Conservation (phyloP, 2,329 filamentous ascomycete species). For the Uncinocarpus reesii region DNA sequence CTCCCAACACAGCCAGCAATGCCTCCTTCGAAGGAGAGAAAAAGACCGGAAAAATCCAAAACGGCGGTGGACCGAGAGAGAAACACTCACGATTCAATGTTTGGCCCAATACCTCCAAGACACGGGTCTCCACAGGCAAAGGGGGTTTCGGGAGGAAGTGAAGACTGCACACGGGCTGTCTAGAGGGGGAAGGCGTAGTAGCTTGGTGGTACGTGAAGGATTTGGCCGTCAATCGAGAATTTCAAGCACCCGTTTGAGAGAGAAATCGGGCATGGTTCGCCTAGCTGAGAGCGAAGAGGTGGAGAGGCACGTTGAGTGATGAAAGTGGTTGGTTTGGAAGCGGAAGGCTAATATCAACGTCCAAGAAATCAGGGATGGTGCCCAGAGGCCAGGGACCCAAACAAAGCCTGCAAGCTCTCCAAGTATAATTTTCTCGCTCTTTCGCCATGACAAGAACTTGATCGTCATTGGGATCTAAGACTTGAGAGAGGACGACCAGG, state of each 20-base stretch:
- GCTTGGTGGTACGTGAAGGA: neutral
- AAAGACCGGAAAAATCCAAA: neutral
- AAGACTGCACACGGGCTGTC: neutral
- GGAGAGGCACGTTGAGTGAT: too few relatives aligned
- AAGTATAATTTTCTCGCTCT: too few relatives aligned
- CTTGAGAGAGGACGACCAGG: too few relatives aligned
- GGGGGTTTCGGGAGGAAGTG: neutral
- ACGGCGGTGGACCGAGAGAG: neutral
- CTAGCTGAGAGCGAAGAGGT: too few relatives aligned
- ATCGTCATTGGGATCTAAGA: too few relatives aligned
- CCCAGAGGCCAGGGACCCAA: too few relatives aligned
- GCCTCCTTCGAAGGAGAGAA: neutral
- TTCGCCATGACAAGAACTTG: too few relatives aligned
- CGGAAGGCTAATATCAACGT: neutral
- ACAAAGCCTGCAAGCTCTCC: too few relatives aligned
- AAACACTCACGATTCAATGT: slow-evolving; percentile 2
- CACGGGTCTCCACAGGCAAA: neutral
- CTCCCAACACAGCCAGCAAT: neutral
- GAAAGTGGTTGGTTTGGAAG: too few relatives aligned
- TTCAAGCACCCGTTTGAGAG: slow-evolving; percentile 1
- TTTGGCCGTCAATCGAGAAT: neutral
- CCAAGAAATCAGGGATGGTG: neutral
- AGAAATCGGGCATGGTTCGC: too few relatives aligned
- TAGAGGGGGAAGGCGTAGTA: neutral
- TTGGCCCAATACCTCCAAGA: neutral